Evolutionary conservation across 768 basidiomycete species (phyloP).

Genomic region (Multifurca ochricompacta): DNA sequence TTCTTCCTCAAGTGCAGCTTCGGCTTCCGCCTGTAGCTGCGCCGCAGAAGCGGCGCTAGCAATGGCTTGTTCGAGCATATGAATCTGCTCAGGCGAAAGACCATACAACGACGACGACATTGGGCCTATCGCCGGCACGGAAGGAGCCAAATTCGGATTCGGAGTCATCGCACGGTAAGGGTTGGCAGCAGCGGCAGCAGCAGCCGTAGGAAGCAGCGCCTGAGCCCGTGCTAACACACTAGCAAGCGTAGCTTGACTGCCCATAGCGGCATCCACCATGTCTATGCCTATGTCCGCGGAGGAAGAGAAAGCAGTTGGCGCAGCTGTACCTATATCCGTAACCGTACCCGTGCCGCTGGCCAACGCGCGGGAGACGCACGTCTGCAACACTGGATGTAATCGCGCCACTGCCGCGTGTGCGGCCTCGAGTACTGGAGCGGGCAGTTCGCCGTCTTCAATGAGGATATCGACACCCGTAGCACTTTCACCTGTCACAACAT

Average conservation of each 20-base stretch:
- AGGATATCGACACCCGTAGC: no score
- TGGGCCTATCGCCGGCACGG: constrained; percentile 4
- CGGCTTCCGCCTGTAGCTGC: constrained; percentile 71
- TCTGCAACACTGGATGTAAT: constrained; percentile 15
- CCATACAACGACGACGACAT: constrained; percentile 51
- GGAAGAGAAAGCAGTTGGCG: no score
- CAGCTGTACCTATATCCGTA: no score
- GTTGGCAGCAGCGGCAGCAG: constrained; percentile 15
- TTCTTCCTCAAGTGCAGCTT: constrained; percentile 67
- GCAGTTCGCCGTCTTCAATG: constrained; percentile 22
- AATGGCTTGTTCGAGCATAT: constrained; percentile 62
- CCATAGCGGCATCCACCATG: constrained; percentile 30
- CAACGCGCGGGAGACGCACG: constrained; percentile 14
- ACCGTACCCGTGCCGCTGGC: background rate
- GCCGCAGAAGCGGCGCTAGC: constrained; percentile 67
- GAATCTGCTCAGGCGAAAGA: constrained; percentile 65
- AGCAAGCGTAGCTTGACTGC: constrained; percentile 60
- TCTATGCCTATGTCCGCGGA: constrained; percentile 4
- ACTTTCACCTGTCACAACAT: no score
- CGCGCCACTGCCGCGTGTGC: constrained; percentile 19
- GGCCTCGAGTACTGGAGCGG: constrained; percentile 7
- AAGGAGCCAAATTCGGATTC: background rate
- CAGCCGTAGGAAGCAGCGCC: constrained; percentile 32
- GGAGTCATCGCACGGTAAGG: no score
- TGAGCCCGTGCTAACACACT: constrained; percentile 69